These are phyloP conservation scores for Sporothrix pseudoabietina DNA, from an alignment of 2,329 filamentous ascomycete species.

Conservation along the genomic window DNA sequence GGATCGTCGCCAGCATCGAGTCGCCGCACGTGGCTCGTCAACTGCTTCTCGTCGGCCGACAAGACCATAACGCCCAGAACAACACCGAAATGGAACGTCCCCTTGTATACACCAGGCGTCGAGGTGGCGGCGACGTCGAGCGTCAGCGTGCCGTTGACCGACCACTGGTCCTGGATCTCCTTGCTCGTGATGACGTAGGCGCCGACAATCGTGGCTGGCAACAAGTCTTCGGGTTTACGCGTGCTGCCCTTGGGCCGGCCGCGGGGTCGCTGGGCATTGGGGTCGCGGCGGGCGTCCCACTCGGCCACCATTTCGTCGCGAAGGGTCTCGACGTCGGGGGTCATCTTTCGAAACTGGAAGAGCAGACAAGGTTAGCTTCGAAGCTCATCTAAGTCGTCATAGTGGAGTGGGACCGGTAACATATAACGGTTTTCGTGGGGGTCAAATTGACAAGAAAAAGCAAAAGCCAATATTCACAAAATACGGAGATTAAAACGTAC, in stretches of 20 bases:
- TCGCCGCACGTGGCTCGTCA: constrained; percentile 37
- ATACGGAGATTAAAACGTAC: constrained; percentile 24
- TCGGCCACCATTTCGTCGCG: constrained; percentile 35
- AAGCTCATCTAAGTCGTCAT: not conserved
- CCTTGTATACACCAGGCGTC: constrained; percentile 38
- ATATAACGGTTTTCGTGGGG: not conserved
- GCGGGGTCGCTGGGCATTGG: constrained; percentile 32
- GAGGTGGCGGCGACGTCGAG: constrained; percentile 38
- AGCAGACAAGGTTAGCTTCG: constrained; percentile 7
- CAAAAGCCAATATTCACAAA: not conserved
- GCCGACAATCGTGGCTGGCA: constrained; percentile 36
- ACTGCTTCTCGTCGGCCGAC: constrained; percentile 35
- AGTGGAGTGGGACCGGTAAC: not conserved
- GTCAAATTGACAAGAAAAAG: not conserved
- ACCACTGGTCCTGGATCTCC: constrained; percentile 38
- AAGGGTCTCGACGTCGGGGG: constrained; percentile 33
- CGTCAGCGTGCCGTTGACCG: constrained; percentile 37
- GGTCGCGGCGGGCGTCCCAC: constrained; percentile 34
- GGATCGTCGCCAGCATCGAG: constrained; percentile 36
- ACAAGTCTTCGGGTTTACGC: constrained; percentile 32
- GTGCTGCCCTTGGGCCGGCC: constrained; percentile 36
- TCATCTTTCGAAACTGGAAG: constrained; percentile 34
- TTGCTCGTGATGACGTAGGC: constrained; percentile 38
- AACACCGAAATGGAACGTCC: constrained; percentile 40
- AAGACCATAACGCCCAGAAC: constrained; percentile 40